Evolutionary conservation across 140 eudicot species (phyloP), one percentile per base, ranked within the genome.

Genomic region (Anethum foeniculum): DNA sequence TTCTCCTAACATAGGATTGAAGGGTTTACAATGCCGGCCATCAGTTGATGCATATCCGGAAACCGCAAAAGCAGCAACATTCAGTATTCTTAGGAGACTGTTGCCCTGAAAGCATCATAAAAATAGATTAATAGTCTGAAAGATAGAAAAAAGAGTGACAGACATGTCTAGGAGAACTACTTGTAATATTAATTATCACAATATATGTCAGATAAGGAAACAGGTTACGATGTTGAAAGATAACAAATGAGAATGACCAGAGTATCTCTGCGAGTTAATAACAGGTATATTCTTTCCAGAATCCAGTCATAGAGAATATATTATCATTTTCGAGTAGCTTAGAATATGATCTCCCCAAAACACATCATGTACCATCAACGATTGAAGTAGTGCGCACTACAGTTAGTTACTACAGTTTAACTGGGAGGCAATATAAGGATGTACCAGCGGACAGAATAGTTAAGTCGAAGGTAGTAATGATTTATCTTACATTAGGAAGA

Each of bases 41-140:
- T 88, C 97, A 49, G 97, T 85, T 74, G 96, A 90, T 78, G 97
- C 91, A 81, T 92, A 92, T 21, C 96, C 97, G 68, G 97, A 92
- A 79, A 88, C 93, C 77, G 97, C 97, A 80, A 92, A 92, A 64
- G 97, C 96, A 82, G 97, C 97, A 47, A 90, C 97, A 68, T 90
- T 78, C 78, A 92, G 81, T 12, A 86, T 79, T 85, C 97, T 88
- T 71, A 81, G 77, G 51, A 92, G 88, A 87, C 86, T 86, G 84
- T 89, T 87, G 36, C 96, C 96, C 96, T 88, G 52, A 49, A 71
- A 80, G 48, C 76, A 83, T 71, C 28, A 62, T 62, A 62, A 48
- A 52, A 13, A 60, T 11, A 75, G 28, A 71, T 18, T 13, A 79
- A 15, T 23, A 60, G 32, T 65, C 82, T 69, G 54, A 71, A n/a